phyloP scores from a whole-genome alignment of 2,329 filamentous ascomycete genomes.

The Corynespora cassiicola region DNA sequence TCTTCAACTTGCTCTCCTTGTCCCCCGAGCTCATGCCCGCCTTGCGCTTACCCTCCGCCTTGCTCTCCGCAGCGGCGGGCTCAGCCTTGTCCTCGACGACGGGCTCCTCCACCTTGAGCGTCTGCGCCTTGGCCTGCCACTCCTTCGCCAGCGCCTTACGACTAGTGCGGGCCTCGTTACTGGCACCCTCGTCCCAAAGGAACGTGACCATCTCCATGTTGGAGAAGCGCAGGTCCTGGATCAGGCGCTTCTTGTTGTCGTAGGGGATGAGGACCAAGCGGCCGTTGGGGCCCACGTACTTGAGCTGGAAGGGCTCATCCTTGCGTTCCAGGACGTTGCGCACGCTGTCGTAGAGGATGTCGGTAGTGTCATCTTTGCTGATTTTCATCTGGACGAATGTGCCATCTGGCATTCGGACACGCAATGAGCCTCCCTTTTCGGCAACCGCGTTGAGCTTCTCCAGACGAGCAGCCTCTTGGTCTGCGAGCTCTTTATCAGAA shows the following conservation, averaged over 20 bases:
- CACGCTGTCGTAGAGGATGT: constrained; percentile 77
- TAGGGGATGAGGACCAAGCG: constrained; percentile 53
- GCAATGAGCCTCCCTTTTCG: constrained; percentile 68
- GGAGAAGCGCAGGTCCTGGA: constrained; percentile 73
- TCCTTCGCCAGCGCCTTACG: constrained; percentile 66
- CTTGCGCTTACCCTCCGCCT: constrained; percentile 40
- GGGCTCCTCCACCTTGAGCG: constrained; percentile 69
- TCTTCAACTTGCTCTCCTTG: constrained; percentile 50
- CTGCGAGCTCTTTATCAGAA: constrained; percentile 82
- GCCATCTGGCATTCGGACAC: constrained; percentile 88
- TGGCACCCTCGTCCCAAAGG: constrained; percentile 72
- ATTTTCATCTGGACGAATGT: constrained; percentile 78
- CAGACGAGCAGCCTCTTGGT: constrained; percentile 69
- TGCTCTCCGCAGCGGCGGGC: constrained; percentile 16
- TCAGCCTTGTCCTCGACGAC: constrained; percentile 15
- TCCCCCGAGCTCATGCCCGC: constrained; percentile 36
- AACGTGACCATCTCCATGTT: constrained; percentile 78
- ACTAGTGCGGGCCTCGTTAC: constrained; percentile 60
- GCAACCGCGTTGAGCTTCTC: constrained; percentile 71
- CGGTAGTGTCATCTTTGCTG: constrained; percentile 70
- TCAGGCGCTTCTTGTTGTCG: constrained; percentile 64
- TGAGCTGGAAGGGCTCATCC: constrained; percentile 74
- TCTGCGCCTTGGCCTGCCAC: constrained; percentile 66
- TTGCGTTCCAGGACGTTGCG: constrained; percentile 71
- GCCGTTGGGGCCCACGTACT: constrained; percentile 64